A percentile compares a stretch with the other conserved stretches of the same genome.
Evolutionary conservation across 768 basidiomycete species (phyloP).

Genomic region (Kwoniella sp.): DNA sequence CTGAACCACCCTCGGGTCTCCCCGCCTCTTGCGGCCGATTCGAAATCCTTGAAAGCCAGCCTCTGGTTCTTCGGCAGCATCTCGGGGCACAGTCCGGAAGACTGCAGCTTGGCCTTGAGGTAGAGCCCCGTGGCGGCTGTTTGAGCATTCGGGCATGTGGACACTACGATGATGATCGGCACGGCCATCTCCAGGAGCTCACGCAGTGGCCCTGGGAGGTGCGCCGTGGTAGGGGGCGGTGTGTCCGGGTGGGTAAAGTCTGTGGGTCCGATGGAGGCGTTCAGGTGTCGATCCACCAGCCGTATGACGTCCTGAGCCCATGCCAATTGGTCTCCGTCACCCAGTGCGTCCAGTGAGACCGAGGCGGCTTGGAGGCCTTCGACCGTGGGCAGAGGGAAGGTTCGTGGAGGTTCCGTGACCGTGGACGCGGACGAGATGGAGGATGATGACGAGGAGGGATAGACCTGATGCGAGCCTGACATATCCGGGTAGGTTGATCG

Average conservation of each 20-base stretch:
- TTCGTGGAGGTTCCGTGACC: constrained; percentile 52
- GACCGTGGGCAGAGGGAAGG: constrained; percentile 66
- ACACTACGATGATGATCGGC: constrained; percentile 55
- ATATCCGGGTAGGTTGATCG: neutral
- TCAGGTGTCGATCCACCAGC: constrained; percentile 63
- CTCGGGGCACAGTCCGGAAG: constrained; percentile 59
- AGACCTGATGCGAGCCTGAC: constrained; percentile 8
- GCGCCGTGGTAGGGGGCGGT: constrained; percentile 53
- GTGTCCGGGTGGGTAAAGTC: constrained; percentile 41
- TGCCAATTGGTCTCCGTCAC: constrained; percentile 61
- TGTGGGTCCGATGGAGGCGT: constrained; percentile 46
- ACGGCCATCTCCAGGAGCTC: constrained; percentile 59
- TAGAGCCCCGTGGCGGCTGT: constrained; percentile 69
- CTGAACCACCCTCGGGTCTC: constrained; percentile 83
- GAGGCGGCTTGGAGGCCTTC: constrained; percentile 55
- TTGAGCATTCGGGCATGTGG: constrained; percentile 47
- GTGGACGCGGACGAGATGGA: constrained; percentile 16
- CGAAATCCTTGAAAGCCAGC: constrained; percentile 82
- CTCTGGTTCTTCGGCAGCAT: constrained; percentile 65
- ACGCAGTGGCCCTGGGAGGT: constrained; percentile 59
- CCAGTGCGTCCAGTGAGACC: constrained; percentile 56
- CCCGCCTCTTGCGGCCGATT: constrained; percentile 72
- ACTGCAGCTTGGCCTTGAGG: constrained; percentile 67
- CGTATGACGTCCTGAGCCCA: constrained; percentile 82
- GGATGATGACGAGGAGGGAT: constrained; percentile 23